These are phyloP conservation scores for Somion occarium DNA, from an alignment of 1,284 basidiomycete genomes.

Conservation along the genomic window DNA sequence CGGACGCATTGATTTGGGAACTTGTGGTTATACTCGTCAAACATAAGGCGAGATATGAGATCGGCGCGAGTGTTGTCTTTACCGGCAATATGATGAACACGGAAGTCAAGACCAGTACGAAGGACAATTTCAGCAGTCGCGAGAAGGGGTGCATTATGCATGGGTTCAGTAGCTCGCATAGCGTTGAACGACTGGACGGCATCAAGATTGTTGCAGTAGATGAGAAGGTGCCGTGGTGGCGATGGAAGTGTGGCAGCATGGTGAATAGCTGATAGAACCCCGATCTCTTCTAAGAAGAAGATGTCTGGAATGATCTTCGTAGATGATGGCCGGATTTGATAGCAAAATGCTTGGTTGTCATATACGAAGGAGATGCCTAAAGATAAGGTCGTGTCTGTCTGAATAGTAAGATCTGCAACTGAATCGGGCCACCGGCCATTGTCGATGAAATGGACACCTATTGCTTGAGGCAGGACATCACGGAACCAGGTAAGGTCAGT, in stretches of 20 bases:
- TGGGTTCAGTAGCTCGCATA: slow-evolving; percentile 19
- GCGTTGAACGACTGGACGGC: slow-evolving; percentile 32
- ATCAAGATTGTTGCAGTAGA: slow-evolving; percentile 31
- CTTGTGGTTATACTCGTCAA: slow-evolving; percentile 6
- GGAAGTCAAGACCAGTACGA: slow-evolving; percentile 16
- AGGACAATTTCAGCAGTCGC: slow-evolving; percentile 21
- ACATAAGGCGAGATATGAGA: slow-evolving; percentile 19
- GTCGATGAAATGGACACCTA: slow-evolving; percentile 27
- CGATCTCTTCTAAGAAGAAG: not conserved
- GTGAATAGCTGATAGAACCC: not conserved
- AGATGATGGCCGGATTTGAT: not conserved
- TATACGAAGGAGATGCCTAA: not conserved
- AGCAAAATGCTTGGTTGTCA: not conserved
- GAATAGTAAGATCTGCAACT: not conserved
- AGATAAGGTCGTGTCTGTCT: not conserved
- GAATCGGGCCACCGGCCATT: not conserved
- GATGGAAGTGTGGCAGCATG: not conserved
- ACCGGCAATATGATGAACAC: slow-evolving; percentile 25
- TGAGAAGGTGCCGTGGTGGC: slow-evolving; percentile 10
- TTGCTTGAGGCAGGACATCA: slow-evolving; percentile 15
- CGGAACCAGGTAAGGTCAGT: slow-evolving; percentile 30
- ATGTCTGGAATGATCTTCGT: not conserved
- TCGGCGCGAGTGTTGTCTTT: slow-evolving; percentile 20
- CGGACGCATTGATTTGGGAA: not conserved
- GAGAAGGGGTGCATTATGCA: slow-evolving; percentile 30